phyloP scores from a whole-genome alignment of 768 basidiomycete genomes.

The Lentinus tigrinus region DNA sequence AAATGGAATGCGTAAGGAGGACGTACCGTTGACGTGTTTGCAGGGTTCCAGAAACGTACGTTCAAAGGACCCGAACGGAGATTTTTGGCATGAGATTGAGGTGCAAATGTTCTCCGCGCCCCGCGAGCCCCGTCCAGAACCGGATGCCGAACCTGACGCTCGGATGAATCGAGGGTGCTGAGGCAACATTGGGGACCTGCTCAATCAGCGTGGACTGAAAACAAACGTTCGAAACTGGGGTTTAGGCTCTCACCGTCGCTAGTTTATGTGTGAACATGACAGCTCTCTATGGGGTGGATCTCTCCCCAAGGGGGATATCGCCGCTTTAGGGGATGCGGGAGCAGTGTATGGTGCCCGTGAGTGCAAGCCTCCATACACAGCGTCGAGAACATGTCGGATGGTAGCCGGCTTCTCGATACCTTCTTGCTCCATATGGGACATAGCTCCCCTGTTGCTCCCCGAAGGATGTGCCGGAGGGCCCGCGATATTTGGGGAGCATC shows the following conservation, averaged over 20 bases:
- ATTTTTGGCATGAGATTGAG: not conserved
- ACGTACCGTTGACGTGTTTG: not conserved
- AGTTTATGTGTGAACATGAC: not conserved
- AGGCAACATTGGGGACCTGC: not conserved
- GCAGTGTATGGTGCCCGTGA: too few species aligned
- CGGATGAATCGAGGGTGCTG: not conserved
- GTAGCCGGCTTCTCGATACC: too few species aligned
- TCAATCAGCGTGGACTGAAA: not conserved
- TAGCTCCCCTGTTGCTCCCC: too few species aligned
- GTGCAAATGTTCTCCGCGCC: not conserved
- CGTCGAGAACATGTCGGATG: too few species aligned
- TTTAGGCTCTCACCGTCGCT: not conserved
- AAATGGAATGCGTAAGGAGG: not conserved
- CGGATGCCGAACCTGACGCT: not conserved
- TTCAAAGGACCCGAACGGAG: not conserved
- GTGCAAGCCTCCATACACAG: too few species aligned
- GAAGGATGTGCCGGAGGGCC: too few species aligned
- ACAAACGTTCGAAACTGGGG: not conserved
- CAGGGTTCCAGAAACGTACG: not conserved
- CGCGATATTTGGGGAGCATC: too few species aligned
- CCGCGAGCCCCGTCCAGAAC: not conserved
- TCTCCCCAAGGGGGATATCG: too few species aligned
- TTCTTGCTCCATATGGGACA: too few species aligned
- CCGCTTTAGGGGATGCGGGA: too few species aligned
- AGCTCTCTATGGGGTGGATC: not conserved